Percentiles rank a stretch among this genome's conserved stretches.
These are phyloP conservation scores for Lactarius evosmus DNA, from an alignment of 768 basidiomycete species.

Conservation along the genomic window DNA sequence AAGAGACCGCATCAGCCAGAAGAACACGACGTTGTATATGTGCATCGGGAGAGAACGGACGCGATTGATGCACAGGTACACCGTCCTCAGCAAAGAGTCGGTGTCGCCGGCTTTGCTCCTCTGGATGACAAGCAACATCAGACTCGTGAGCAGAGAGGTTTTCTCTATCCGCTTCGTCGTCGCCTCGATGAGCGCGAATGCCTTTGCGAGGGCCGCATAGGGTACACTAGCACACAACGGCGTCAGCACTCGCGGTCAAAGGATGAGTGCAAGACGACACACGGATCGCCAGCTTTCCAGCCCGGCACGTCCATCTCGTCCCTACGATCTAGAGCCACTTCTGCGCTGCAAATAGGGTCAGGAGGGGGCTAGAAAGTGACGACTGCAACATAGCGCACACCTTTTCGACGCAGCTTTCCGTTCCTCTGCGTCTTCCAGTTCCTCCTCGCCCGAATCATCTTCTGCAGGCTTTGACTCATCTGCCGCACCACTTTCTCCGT, in stretches of 20 bases:
- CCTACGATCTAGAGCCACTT: constrained; percentile 57
- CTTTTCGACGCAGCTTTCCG: constrained; percentile 60
- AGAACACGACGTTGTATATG: not conserved
- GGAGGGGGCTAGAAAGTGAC: not conserved
- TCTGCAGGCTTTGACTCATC: constrained; percentile 31
- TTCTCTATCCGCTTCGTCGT: constrained; percentile 97
- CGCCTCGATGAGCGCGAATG: constrained; percentile 84
- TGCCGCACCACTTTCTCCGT: constrained; percentile 26
- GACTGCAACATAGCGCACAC: constrained; percentile 40
- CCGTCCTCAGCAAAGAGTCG: constrained; percentile 75
- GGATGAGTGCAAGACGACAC: constrained; percentile 42
- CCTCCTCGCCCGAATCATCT: constrained; percentile 43
- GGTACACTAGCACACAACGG: constrained; percentile 60
- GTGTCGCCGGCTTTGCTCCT: constrained; percentile 73
- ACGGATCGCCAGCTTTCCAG: constrained; percentile 86
- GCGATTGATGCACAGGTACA: constrained; percentile 96
- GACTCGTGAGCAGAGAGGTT: constrained; percentile 80
- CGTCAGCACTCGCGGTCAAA: constrained; percentile 2
- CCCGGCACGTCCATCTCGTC: constrained; percentile 73
- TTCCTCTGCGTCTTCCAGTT: constrained; percentile 40
- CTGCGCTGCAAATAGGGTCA: constrained; percentile 49
- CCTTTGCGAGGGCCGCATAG: constrained; percentile 87
- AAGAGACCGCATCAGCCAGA: constrained; percentile 1
- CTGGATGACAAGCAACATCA: constrained; percentile 86
- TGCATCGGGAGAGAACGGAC: constrained; percentile 44